phyloP scores from a whole-genome alignment of 1,284 basidiomycete genomes.

The Earliella scabrosa region DNA sequence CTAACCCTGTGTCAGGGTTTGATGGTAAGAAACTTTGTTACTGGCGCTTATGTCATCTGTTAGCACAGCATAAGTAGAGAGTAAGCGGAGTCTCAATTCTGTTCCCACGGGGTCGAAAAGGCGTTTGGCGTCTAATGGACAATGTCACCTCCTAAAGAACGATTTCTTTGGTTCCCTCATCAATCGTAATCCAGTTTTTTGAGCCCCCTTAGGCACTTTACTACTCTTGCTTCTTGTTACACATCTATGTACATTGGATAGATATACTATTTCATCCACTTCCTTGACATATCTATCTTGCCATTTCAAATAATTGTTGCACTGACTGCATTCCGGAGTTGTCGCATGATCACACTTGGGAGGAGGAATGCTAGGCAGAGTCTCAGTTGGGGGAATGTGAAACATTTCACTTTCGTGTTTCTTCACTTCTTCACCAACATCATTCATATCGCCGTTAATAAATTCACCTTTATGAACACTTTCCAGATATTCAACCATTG shows the following conservation, averaged over 20 bases:
- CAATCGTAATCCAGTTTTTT: too few species aligned
- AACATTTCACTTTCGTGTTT: background rate
- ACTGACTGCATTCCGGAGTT: background rate
- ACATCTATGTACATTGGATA: background rate
- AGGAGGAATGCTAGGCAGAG: background rate
- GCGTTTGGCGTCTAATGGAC: too few species aligned
- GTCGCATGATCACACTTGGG: background rate
- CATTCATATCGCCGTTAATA: background rate
- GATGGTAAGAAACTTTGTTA: too few species aligned
- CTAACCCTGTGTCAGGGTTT: too few species aligned
- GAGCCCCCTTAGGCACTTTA: background rate
- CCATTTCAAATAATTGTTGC: background rate
- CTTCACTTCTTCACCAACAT: background rate
- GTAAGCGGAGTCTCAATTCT: too few species aligned
- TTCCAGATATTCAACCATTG: too few species aligned
- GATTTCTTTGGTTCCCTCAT: too few species aligned
- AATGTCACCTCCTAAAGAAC: too few species aligned
- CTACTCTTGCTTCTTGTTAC: background rate
- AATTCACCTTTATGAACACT: background rate
- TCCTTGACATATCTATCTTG: background rate
- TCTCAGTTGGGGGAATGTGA: background rate
- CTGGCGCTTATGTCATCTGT: too few species aligned
- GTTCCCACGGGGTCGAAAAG: too few species aligned
- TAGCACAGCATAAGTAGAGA: too few species aligned
- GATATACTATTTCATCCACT: background rate